A percentile compares a stretch with the other conserved stretches of the same genome.
phyloP scores from a whole-genome alignment of 345 rosid genomes.

The Ceriops zippeliana region DNA sequence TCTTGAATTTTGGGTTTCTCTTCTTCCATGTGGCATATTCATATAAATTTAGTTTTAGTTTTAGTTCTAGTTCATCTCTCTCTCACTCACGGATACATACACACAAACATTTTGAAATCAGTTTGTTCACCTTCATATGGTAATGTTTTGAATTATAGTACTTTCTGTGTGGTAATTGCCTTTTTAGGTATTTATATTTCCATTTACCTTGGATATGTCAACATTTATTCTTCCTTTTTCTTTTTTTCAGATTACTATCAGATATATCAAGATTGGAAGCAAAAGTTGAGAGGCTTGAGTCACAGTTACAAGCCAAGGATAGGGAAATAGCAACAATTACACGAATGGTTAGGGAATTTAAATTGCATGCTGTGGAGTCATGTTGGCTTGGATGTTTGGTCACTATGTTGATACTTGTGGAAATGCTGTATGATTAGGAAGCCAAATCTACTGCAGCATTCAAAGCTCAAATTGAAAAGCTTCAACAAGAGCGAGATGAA shows the following conservation, averaged over 20 bases:
- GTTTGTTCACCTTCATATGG: background rate
- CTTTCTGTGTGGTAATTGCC: background rate
- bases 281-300: constrained; percentile 91
- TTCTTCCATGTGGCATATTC: too few relatives aligned
- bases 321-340: constrained; percentile 93
- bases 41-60: too few relatives aligned
- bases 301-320: constrained; percentile 73
- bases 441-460: constrained; percentile 83
- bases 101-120: too few relatives aligned
- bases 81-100: too few relatives aligned
- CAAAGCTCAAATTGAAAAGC: constrained; percentile 84
- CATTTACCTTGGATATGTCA: background rate
- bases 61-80: too few relatives aligned
- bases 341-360: constrained; percentile 58
- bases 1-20: too few relatives aligned
- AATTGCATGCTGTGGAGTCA: background rate
- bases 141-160: background rate
- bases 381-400: constrained; percentile 13
- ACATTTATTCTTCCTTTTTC: background rate
- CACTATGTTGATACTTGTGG: constrained; percentile 11
- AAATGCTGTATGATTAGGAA: constrained; percentile 45
- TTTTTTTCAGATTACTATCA: constrained; percentile 48
- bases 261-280: constrained; percentile 88
- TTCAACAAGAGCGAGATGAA: constrained; percentile 93
- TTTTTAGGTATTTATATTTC: background rate